A percentile compares a stretch with the other conserved stretches of the same genome.
These are phyloP conservation scores for Amesomyces nigricolor DNA, from an alignment of 2,329 filamentous ascomycete species.

Conservation along the genomic window DNA sequence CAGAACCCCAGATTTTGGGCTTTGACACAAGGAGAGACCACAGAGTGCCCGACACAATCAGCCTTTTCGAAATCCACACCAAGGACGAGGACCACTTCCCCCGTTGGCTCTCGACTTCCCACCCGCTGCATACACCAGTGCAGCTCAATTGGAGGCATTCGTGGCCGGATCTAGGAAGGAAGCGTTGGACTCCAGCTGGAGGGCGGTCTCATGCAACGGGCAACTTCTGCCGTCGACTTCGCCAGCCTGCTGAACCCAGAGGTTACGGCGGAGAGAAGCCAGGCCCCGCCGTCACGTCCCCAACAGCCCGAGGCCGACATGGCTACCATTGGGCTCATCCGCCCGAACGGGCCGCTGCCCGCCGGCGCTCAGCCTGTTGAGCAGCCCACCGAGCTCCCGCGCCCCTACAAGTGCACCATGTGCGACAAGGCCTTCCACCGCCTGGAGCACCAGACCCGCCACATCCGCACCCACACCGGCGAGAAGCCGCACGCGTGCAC, in stretches of 20 bases:
- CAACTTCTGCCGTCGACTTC: conserved; percentile 68
- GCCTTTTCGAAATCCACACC: background rate
- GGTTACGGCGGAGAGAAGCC: conserved; percentile 22
- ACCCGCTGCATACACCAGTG: conserved; percentile 21
- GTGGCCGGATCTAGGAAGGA: conserved; percentile 9
- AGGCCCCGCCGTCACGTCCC: conserved; percentile 23
- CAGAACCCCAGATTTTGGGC: background rate
- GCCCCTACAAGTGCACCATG: conserved; percentile 96
- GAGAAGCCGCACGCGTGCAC: conserved; percentile 97
- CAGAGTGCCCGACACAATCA: background rate
- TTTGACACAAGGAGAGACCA: background rate
- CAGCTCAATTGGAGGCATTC: conserved; percentile 19
- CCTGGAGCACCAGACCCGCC: conserved; percentile 82
- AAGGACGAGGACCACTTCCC: background rate
- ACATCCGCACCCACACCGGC: conserved; percentile 95
- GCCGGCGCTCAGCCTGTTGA: conserved; percentile 54
- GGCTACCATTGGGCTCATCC: conserved; percentile 46
- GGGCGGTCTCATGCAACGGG: conserved; percentile 66
- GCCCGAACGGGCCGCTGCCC: conserved; percentile 58
- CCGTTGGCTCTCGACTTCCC: background rate
- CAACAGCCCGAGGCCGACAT: conserved; percentile 33
- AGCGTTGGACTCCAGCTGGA: conserved; percentile 14
- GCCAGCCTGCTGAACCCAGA: conserved; percentile 67
- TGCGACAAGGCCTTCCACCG: conserved; percentile 99
- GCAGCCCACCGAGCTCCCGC: conserved; percentile 67